Percentiles rank a stretch among this genome's conserved stretches.
phyloP scores from a whole-genome alignment of 2,329 filamentous ascomycete genomes.

The Anthostomella pinea region DNA sequence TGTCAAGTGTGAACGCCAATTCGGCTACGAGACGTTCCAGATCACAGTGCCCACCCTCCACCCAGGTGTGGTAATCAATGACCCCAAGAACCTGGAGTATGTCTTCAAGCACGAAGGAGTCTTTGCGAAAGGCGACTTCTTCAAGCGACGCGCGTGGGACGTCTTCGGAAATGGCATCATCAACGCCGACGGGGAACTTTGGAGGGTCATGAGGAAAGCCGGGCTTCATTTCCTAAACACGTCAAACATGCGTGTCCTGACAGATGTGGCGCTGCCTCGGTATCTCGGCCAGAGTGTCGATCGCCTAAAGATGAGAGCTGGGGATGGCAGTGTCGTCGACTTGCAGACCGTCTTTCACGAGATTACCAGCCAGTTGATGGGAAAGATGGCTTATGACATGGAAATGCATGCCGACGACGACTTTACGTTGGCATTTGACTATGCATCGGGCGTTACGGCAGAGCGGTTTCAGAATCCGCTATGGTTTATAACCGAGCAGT shows the following conservation, averaged over 20 bases:
- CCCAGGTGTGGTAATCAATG: conserved; percentile 60
- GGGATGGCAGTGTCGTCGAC: conserved; percentile 41
- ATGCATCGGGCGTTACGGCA: conserved; percentile 58
- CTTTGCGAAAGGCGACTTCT: conserved; percentile 61
- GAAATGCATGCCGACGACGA: conserved; percentile 61
- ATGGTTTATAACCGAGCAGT: conserved; percentile 56
- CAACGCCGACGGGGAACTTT: conserved; percentile 62
- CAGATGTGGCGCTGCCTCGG: conserved; percentile 54
- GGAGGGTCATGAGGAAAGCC: conserved; percentile 61
- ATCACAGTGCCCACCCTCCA: conserved; percentile 62
- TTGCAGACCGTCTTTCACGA: conserved; percentile 61
- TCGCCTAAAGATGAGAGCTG: conserved; percentile 33
- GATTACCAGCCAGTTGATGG: conserved; percentile 64
- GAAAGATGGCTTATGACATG: conserved; percentile 68
- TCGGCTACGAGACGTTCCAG: conserved; percentile 59
- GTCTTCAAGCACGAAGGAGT: conserved; percentile 59
- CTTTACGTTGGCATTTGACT: conserved; percentile 60
- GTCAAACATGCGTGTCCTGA: conserved; percentile 55
- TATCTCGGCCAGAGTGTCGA: conserved; percentile 46
- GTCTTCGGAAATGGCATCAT: conserved; percentile 66
- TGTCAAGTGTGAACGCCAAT: conserved; percentile 52
- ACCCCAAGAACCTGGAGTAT: conserved; percentile 60
- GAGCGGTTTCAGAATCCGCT: conserved; percentile 65
- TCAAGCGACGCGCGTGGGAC: conserved; percentile 58
- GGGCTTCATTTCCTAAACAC: conserved; percentile 58